Percentiles rank a stretch among this genome's conserved stretches.
These are phyloP conservation scores for Cystobasidium slooffiae DNA, from an alignment of 1,284 basidiomycete species.

Conservation along the genomic window DNA sequence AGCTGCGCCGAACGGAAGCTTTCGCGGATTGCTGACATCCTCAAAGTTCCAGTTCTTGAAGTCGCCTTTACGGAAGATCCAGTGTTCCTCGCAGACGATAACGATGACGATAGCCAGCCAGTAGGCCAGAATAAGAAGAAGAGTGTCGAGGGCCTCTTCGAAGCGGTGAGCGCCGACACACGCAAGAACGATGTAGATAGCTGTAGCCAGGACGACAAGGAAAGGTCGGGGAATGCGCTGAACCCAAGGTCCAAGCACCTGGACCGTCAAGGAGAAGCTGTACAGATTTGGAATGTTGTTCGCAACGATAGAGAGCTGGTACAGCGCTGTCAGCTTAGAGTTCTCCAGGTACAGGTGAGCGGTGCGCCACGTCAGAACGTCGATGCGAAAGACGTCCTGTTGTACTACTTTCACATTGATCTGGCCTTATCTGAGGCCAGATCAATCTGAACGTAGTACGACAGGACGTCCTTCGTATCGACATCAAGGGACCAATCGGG, in stretches of 20 bases:
- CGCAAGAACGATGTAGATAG: slow-evolving; percentile 53
- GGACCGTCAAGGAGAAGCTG: slow-evolving; percentile 56
- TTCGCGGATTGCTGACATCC: slow-evolving; percentile 5
- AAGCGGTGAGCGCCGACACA: slow-evolving; percentile 57
- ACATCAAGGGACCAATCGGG: slow-evolving; percentile 47
- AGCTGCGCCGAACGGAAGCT: slow-evolving; percentile 40
- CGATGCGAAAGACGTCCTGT: too few relatives aligned
- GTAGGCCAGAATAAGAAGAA: slow-evolving; percentile 59
- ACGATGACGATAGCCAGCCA: slow-evolving; percentile 57
- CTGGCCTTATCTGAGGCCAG: too few relatives aligned
- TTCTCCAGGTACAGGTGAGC: too few relatives aligned
- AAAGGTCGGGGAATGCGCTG: slow-evolving; percentile 57
- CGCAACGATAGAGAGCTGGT: slow-evolving; percentile 55
- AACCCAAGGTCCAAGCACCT: slow-evolving; percentile 55
- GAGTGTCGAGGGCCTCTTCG: slow-evolving; percentile 55
- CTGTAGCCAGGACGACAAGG: slow-evolving; percentile 53
- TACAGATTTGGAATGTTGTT: slow-evolving; percentile 50
- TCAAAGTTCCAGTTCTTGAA: slow-evolving; percentile 49
- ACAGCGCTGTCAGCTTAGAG: not conserved
- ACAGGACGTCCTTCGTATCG: too few relatives aligned
- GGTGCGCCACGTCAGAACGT: too few relatives aligned
- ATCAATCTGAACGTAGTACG: too few relatives aligned
- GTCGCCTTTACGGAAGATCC: slow-evolving; percentile 57
- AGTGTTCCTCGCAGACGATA: slow-evolving; percentile 57
- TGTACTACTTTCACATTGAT: too few relatives aligned